Evolutionary conservation across 345 rosid genomes (phyloP).

Genomic region (Dipteronia dyeriana): DNA sequence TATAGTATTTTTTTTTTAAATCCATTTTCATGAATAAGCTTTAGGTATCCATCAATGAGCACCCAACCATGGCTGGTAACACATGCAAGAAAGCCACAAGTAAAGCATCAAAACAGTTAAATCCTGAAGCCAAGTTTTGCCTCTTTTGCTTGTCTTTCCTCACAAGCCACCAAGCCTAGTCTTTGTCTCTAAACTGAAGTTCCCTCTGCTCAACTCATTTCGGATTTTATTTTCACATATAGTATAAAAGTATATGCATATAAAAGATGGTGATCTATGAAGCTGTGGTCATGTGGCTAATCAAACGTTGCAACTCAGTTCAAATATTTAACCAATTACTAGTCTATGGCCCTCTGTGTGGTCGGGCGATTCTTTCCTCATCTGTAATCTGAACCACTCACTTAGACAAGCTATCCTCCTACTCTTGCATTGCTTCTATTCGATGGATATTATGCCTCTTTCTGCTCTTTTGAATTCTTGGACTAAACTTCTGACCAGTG

Average conservation of each 20-base stretch:
- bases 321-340: neutral
- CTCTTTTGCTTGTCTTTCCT: neutral
- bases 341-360: neutral
- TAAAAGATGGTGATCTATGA: too few species aligned
- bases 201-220: too few species aligned
- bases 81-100: neutral
- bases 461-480: neutral
- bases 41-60: neutral
- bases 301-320: neutral
- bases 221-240: too few species aligned
- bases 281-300: too few species aligned
- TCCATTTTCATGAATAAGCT: neutral
- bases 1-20: neutral
- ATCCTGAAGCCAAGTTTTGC: neutral
- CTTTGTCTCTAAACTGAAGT: neutral
- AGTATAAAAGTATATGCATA: too few species aligned
- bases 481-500: neutral
- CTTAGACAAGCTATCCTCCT: neutral
- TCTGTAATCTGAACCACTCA: neutral
- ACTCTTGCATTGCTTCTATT: neutral
- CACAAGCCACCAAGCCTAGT: neutral
- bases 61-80: neutral
- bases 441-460: neutral
- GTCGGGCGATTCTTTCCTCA: neutral
- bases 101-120: too few species aligned